A percentile compares a stretch with the other conserved stretches of the same genome.
Evolutionary conservation across 495 filamentous ascomycete species (phyloP).

Genomic region (Podospora didyma): DNA sequence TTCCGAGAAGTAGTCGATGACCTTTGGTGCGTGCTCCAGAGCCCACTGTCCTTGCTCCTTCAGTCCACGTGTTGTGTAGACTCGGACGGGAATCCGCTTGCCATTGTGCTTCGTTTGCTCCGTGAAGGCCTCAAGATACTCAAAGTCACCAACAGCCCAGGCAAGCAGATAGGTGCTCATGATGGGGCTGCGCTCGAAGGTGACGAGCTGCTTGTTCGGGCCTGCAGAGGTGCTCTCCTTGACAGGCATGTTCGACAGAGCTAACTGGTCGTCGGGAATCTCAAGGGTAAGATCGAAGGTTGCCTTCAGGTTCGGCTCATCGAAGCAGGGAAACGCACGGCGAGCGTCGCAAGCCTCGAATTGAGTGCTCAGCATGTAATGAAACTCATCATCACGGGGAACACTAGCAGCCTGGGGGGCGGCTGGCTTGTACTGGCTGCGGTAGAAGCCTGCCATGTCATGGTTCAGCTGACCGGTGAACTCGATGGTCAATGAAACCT

Average conservation of each 20-base stretch:
- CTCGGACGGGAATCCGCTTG: conserved; percentile 83
- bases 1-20: conserved; percentile 93
- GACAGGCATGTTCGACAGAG: conserved; percentile 91
- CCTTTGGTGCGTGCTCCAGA: conserved; percentile 77
- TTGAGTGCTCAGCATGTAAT: conserved; percentile 95
- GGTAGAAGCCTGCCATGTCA: conserved; percentile 94
- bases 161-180: conserved; percentile 98
- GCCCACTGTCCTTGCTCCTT: conserved; percentile 86
- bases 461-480: conserved; percentile 90
- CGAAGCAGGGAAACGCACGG: conserved; percentile 93
- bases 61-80: conserved; percentile 89
- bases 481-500: conserved; percentile 63
- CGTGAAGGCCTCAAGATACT: conserved; percentile 89
- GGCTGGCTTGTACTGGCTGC: conserved; percentile 85
- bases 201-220: conserved; percentile 68
- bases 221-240: conserved; percentile 59
- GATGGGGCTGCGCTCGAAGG: conserved; percentile 79
- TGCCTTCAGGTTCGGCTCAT: conserved; percentile 95
- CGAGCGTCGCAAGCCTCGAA: conserved; percentile 96
- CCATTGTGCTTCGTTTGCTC: conserved; percentile 84
- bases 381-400: conserved; percentile 69
- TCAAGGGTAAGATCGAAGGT: conserved; percentile 92
- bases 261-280: conserved; percentile 79
- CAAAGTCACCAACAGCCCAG: conserved; percentile 96
- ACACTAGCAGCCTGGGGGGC: conserved; percentile 65